Evolutionary conservation across 371 early-diverging fungal species (phyloP).

Genomic region (Mucor circinelloides): DNA sequence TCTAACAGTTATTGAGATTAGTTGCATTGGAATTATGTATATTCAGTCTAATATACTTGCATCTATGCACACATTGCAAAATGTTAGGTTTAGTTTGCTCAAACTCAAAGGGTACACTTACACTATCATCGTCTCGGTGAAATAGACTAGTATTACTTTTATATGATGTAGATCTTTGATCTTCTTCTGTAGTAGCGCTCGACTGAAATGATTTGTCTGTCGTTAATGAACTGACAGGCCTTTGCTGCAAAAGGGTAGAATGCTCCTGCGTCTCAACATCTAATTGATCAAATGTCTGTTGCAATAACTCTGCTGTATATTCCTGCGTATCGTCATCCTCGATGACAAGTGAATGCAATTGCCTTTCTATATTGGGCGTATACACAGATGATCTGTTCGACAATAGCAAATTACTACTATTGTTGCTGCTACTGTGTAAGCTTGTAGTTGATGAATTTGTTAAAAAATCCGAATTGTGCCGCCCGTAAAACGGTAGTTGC

Average conservation of each 20-base stretch:
- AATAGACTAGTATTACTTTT: background rate
- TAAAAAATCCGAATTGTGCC: background rate
- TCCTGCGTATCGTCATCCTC: constrained; percentile 6
- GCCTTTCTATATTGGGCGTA: constrained; percentile 12
- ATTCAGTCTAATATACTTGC: background rate
- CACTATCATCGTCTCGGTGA: background rate
- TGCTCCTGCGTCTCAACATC: background rate
- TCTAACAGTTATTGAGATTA: background rate
- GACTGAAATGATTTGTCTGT: background rate
- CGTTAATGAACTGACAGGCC: background rate
- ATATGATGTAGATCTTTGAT: background rate
- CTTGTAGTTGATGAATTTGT: background rate
- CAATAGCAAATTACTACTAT: background rate
- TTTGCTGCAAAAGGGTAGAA: background rate
- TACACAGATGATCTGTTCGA: background rate
- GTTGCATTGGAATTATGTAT: background rate
- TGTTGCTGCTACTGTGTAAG: background rate
- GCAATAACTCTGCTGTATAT: constrained; percentile 8
- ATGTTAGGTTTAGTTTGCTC: background rate
- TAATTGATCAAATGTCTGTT: constrained; percentile 8
- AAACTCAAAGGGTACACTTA: background rate
- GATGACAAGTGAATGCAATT: constrained; percentile 11
- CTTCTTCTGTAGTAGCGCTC: background rate
- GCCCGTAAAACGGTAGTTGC: background rate
- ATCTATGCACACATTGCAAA: background rate